phyloP scores from a whole-genome alignment of 108 stramenopile species.

The Epithemia pelagica region DNA sequence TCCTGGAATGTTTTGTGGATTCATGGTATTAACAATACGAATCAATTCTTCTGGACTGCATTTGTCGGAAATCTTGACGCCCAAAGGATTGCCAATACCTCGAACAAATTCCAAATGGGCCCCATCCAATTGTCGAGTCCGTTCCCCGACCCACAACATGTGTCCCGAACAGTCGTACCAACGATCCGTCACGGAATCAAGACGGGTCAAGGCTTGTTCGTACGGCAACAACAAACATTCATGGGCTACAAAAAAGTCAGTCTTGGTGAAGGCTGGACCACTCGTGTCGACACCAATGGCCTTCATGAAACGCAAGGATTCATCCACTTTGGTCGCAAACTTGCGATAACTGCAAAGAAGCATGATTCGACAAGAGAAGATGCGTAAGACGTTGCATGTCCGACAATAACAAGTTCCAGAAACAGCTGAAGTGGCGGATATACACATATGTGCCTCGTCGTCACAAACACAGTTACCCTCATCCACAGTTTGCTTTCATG shows the following conservation, averaged over 20 bases:
- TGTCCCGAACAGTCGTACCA: constrained; percentile 98
- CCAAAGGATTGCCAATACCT: constrained; percentile 96
- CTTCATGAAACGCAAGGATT: constrained; percentile 94
- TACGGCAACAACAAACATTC: constrained; percentile 97
- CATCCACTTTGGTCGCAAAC: constrained; percentile 88
- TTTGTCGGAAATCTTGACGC: constrained; percentile 96
- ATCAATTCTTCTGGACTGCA: constrained; percentile 92
- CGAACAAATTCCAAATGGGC: constrained; percentile 98
- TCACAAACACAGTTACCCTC: not conserved
- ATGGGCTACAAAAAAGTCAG: constrained; percentile 95
- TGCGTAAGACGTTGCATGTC: constrained; percentile 6
- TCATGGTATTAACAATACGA: constrained; percentile 86
- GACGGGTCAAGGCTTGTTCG: constrained; percentile 94
- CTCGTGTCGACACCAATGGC: constrained; percentile 93
- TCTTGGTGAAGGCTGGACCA: constrained; percentile 77
- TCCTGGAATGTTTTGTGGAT: constrained; percentile 95
- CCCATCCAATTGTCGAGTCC: constrained; percentile 95
- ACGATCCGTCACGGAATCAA: constrained; percentile 92
- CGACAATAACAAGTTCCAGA: not conserved
- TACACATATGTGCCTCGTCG: not conserved
- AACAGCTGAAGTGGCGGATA: not conserved
- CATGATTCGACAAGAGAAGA: not conserved
- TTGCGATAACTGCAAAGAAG: constrained; percentile 63
- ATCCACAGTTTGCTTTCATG: too few species aligned
- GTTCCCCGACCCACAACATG: constrained; percentile 99